These are phyloP conservation scores for Penstemon eatonii DNA, from an alignment of 257 asterid species.

Conservation along the genomic window DNA sequence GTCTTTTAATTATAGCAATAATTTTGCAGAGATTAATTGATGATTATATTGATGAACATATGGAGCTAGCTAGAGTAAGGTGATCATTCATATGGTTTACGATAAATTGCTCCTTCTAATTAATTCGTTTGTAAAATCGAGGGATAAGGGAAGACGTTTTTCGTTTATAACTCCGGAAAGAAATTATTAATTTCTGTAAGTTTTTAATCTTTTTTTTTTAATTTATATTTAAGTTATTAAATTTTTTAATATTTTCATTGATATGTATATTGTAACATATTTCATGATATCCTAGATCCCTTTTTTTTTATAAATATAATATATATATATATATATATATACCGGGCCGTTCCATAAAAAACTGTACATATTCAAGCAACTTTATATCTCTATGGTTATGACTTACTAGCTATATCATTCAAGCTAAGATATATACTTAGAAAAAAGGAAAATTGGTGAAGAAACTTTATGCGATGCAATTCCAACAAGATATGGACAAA, in stretches of 20 bases:
- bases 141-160: too few relatives aligned
- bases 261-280: not conserved
- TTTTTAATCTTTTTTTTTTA: not conserved
- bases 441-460: conserved; percentile 22
- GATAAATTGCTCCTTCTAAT: conserved; percentile 7
- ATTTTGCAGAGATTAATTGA: too few relatives aligned
- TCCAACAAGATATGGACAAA: conserved; percentile 42
- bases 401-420: conserved; percentile 16
- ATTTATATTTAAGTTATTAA: conserved; percentile 10
- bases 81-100: not conserved
- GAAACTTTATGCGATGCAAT: conserved; percentile 31
- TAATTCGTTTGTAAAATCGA: not conserved
- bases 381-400: conserved; percentile 26
- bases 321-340: not conserved
- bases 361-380: conserved; percentile 25
- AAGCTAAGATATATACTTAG: conserved; percentile 7
- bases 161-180: too few relatives aligned
- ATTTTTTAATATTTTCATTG: conserved; percentile 19
- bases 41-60: not conserved
- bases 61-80: not conserved
- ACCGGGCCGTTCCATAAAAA: conserved; percentile 15
- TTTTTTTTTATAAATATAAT: conserved; percentile 5
- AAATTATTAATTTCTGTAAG: too few relatives aligned
- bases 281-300: not conserved
- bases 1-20: too few relatives aligned